Base-by-base conservation (phyloP, 768 basidiomycete species). In the Sistotremastrum niveocremeum region DNA sequence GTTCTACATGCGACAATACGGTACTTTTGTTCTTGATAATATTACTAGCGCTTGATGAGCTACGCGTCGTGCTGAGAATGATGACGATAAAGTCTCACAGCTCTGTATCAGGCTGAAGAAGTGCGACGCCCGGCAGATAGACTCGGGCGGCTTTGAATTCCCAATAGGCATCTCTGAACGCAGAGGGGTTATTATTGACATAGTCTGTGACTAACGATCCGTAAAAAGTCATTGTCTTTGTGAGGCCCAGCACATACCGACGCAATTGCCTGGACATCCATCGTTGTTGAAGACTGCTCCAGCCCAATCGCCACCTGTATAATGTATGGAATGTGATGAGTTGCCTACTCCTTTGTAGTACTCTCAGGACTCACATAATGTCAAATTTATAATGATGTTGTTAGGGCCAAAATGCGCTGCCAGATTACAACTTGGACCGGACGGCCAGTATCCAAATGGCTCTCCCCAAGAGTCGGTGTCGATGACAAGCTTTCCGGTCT, bases 121-220 rank as follows among this genome's bases (percentile, higher is more conserved):
- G 20, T 20, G 20, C 41, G 8, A 33, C 8, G 12, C 34, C 41
- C 6, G 40, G 46, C 33, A 7, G 36, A 54, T 81, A 85, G 10
- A 82, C 66, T 33, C 69, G 66, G 34, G 84, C 58, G 11, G 71
- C 69, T 52, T 75, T 73, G 58, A 86, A 68, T 50, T 74, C 75
- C 80, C 81, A 86, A 59, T 78, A 84, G 2, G 83, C 79, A 11
- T 80, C 65, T 7, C 49, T 37, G 60, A 84, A 84, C 8, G 67
- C 69, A 4, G 54, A 48, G 0, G 84, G 81, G 52, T 77, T 70
- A 49, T 74, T 70, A 57, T 75, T 59, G 32, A 84, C 81, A 51
- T 79, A 46, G 7, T 44, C 20, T 2, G 49, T 8, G 28, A 28
- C 40, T 10, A 34, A 45, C 29, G 32, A 11, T 4, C n/a, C 41